These are phyloP conservation scores for Thuidium tamariscinum DNA, from an alignment of 225 moss, liverwort and hornwort species.

Conservation along the genomic window DNA sequence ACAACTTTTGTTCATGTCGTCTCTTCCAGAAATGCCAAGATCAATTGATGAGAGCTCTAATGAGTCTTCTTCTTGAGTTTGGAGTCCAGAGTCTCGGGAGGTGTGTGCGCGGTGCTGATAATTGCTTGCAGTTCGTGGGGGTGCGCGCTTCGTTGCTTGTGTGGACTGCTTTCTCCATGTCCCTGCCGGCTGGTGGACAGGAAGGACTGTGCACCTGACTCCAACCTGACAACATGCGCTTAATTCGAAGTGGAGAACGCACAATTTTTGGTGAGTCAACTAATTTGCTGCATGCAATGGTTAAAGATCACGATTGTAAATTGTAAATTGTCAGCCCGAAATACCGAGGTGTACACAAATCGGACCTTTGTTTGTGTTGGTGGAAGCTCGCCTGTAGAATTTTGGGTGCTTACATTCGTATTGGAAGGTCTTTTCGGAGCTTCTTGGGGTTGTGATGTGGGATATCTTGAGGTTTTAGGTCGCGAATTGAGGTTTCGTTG, in stretches of 20 bases:
- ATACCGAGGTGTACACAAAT: too few species aligned
- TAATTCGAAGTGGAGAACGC: background rate
- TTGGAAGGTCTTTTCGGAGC: background rate
- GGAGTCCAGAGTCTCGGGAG: background rate
- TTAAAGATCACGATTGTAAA: background rate
- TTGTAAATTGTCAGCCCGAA: background rate
- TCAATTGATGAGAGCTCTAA: background rate
- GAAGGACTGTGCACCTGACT: background rate
- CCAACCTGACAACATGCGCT: background rate
- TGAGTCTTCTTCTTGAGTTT: background rate
- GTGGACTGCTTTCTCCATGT: background rate
- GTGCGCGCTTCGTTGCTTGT: background rate
- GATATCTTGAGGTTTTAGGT: background rate
- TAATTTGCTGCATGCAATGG: background rate
- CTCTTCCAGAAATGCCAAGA: background rate
- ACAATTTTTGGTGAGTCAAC: background rate
- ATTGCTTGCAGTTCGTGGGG: background rate
- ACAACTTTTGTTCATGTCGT: background rate
- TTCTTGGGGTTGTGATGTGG: background rate
- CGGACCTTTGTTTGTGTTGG: background rate
- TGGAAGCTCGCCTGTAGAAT: background rate
- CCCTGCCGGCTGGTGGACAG: background rate
- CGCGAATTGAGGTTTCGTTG: background rate
- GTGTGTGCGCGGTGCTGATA: background rate
- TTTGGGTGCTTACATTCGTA: background rate